Evolutionary conservation across 495 filamentous ascomycete genomes (phyloP), one percentile per base, ranked within the genome.

Genomic region (Evansstolkia leycettana): DNA sequence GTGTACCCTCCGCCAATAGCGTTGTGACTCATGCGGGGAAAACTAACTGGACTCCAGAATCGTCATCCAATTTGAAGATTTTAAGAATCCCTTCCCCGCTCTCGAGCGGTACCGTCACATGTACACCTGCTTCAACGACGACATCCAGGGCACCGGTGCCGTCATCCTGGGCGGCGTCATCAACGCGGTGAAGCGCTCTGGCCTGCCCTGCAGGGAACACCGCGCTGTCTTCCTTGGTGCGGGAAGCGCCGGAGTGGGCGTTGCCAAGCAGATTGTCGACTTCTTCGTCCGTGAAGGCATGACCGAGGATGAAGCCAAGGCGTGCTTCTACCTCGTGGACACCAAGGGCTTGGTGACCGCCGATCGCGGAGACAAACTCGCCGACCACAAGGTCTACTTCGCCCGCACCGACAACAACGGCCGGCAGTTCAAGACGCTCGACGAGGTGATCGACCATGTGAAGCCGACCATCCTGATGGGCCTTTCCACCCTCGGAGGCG

Each of bases 321-420:
- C 74, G 50, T 89, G 92, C 72, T 96, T 98, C 70, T 98, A 81
- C 76, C 80, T 98, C 32, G 89, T 98, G 37, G 90, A 98, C 66
- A 92, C 86, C 47, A 87, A 88, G 69, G 90, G 90, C 47, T 77
- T 98, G 3, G 88, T 98, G 33, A 93, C 90, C 33, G 72, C 75
- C 31, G 89, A 98, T 62, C 85, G 90, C 18, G 89, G 89, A 23
- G 90, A 95, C 63, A 82, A 80, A 53, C 74, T 98, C 19, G 85
- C 88, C 32, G 84, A 94, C 45, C 90, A 98, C 76, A 98, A 98
- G 65, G 73, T 93, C 57, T 94, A 93, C 75, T 98, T 98, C 50
- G 83, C 87, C 28, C 86, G 90, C 31, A 65, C 71, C 31, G 88
- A 96, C 60, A 96, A 98, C 68, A 64, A 77, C n/a, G 87, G 87